Evolutionary conservation across 176 grass and related monocot species (phyloP), one percentile per base, ranked within the genome.

Genomic region (Miscanthus lutarioriparius): DNA sequence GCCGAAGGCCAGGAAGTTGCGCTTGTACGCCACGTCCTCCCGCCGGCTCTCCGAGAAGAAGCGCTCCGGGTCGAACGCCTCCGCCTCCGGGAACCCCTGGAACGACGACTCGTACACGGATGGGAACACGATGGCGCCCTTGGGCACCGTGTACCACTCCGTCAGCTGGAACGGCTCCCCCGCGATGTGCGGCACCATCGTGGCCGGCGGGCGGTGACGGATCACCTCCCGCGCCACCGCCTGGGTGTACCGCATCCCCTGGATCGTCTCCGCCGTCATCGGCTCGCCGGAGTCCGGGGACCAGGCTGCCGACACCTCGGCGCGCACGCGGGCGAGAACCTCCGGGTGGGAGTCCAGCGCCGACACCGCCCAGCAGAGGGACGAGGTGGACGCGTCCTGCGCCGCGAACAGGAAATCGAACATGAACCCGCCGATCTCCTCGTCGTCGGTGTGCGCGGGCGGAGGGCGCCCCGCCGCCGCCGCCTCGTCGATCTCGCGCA

Each of bases 351-450:
- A 48, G 53, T 95, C 92, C 0, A 97, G 95, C 6, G 88, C 73
- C 6, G 87, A 79, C 0, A 97, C 87, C 0, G 91, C 95, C 92
- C 92, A 93, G 75, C 91, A 91, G 7, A 97, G 92, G 0, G 92
- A 97, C 5, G 92, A 97, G 14, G 95, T 97, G 35, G 90, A 94
- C 64, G 95, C 95, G 87, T 97, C 95, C 88, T 97, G 95, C 64
- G 95, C 88, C 3, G 95, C 95, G 83, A 94, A 97, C 22, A 97
- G 86, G 84, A 95, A 95, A 82, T 91, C 95, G 76, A 98, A 98
- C 20, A 95, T 47, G 68, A 87, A 84, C 25, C 83, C 85, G 3
- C 92, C 92, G 4, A 98, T 58, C 69, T 98, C 77, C 48, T 80
- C 76, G 82, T 95, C 95, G 14, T 10, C 10, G 61, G 77, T 77